Evolutionary conservation across 2,329 filamentous ascomycete species (phyloP).

Genomic region (Cadophora malorum): DNA sequence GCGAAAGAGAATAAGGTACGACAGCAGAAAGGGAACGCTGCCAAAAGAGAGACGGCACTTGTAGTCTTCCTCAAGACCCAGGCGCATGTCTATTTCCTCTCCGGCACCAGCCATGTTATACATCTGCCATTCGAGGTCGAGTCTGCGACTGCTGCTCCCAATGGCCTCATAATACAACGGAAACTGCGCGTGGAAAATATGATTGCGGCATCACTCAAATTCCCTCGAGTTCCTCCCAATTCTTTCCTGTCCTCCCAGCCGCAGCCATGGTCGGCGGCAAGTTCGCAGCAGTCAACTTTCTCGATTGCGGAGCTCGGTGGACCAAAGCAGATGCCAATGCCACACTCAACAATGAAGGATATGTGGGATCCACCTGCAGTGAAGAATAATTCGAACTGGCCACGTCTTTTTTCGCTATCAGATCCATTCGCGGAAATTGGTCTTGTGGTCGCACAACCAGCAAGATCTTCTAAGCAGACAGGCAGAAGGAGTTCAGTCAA

Average conservation of each 20-base stretch:
- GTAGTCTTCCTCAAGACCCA: constrained; percentile 93
- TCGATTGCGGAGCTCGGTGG: constrained; percentile 63
- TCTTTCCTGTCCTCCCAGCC: constrained; percentile 79
- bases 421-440: constrained; percentile 88
- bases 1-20: constrained; percentile 33
- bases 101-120: constrained; percentile 85
- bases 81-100: constrained; percentile 90
- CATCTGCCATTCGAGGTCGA: constrained; percentile 96
- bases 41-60: constrained; percentile 65
- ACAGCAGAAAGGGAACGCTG: constrained; percentile 40
- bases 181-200: constrained; percentile 64
- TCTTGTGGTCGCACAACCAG: constrained; percentile 71
- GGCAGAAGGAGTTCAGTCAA: constrained; percentile 52
- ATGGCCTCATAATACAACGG: constrained; percentile 85
- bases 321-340: constrained; percentile 60
- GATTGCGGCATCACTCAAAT: constrained; percentile 59
- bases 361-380: constrained; percentile 62
- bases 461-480: constrained; percentile 47
- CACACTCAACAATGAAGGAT: constrained; percentile 60
- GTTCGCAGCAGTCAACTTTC: constrained; percentile 59
- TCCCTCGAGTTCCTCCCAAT: constrained; percentile 74
- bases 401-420: constrained; percentile 80
- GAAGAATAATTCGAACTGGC: constrained; percentile 66
- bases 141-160: constrained; percentile 79
- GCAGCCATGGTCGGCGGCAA: constrained; percentile 56